These are phyloP conservation scores for Pseudognaphalium luteoalbum DNA, from an alignment of 129 eudicot species.

Conservation along the genomic window DNA sequence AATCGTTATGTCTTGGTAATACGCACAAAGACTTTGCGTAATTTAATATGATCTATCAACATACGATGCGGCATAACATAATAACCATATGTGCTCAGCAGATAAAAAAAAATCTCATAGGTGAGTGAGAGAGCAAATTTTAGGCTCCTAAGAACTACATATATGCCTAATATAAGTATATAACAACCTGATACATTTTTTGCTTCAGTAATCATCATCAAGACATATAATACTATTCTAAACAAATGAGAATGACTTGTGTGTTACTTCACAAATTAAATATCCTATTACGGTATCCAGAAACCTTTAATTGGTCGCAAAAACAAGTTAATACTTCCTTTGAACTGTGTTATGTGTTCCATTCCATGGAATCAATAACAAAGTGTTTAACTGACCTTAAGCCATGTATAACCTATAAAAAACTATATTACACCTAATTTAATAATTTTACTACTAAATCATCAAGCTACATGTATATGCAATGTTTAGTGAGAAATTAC, in stretches of 20 bases:
- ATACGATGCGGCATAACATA: conserved; percentile 5
- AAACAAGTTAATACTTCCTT: not conserved
- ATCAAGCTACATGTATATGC: not conserved
- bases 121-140: not conserved
- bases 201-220: not conserved
- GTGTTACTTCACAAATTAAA: too few relatives aligned
- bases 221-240: too few relatives aligned
- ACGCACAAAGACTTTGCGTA: not conserved
- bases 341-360: not conserved
- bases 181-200: not conserved
- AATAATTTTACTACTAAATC: not conserved
- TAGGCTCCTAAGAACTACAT: not conserved
- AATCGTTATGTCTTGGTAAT: conserved; percentile 6
- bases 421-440: not conserved
- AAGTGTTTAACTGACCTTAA: not conserved
- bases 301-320: too few relatives aligned
- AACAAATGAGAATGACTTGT: not conserved
- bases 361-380: not conserved
- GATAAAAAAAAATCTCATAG: not conserved
- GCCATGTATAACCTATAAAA: not conserved
- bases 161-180: not conserved
- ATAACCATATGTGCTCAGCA: not conserved
- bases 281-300: too few relatives aligned
- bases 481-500: not conserved
- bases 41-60: conserved; percentile 5